Base-by-base conservation (phyloP, 2,329 filamentous ascomycete genomes). In the Diaporthe sp. region DNA sequence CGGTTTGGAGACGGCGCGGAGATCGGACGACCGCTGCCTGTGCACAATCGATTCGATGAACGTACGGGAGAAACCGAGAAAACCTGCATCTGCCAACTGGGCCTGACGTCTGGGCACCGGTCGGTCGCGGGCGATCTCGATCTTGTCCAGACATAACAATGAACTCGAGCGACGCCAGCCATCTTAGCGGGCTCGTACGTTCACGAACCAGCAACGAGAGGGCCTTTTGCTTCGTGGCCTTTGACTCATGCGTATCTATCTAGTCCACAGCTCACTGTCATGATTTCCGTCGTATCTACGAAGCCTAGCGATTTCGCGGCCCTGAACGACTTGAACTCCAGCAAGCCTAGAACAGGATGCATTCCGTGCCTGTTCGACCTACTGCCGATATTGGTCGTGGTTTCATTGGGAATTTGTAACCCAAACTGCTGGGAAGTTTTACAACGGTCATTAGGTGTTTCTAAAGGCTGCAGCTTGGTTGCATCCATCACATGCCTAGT, bases 11-110 rank as follows among this genome's bases (percentile, higher is more conserved):
- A 52, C 64, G 64, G 64, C 64, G 64, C 45, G 45, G 64, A 38
- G 64, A 54, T 68, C 64, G n/a, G 64, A 68, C 64, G 64, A 10
- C 45, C 15, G n/a, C 30, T 38, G 47, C 33, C 45, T 40, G 64
- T 54, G 64, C 47, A 52, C 47, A 25, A 54, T 28, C 33, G 15
- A 54, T 38, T 68, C 30, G 33, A 54, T 12, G 6, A 54, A 40
- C 30, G 38, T 28, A 54, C 47, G 64, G 47, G 64, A 68, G 22
- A 68, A 22, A 4, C n/a, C 64, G 64, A 68, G 17, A 4, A n/a
- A 50, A 38, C n/a, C 38, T 60, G 22, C 35, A n/a, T 33, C 38
- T 33, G 13, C 13, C 2, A 45, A 0, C 6, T 22, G 15, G 19
- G 28, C 61, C 25, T 66, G 61, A 50, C 17, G 13, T 50, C 28